Evolutionary conservation across 2,329 filamentous ascomycete species (phyloP).

Genomic region (Sarocladium kiliense): DNA sequence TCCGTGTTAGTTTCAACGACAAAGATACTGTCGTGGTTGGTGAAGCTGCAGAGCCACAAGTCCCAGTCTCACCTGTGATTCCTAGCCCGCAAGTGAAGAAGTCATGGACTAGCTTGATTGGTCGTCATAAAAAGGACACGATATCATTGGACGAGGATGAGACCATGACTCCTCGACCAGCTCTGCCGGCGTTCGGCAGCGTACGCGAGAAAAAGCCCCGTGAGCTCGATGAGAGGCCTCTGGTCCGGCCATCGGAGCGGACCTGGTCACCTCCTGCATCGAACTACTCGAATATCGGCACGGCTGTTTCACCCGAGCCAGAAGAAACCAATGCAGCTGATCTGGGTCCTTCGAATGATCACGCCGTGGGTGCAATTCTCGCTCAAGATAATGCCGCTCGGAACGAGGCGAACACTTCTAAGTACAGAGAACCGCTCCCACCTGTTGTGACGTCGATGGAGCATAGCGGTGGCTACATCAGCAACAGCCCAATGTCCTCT

Average conservation of each 20-base stretch:
- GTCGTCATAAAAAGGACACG: slow-evolving; percentile 45
- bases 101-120: slow-evolving; percentile 47
- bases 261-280: slow-evolving; percentile 20
- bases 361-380: slow-evolving; percentile 51
- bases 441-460: slow-evolving; percentile 68
- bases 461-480: slow-evolving; percentile 57
- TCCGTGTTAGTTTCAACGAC: slow-evolving; percentile 76
- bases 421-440: slow-evolving; percentile 60
- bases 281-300: slow-evolving; percentile 21
- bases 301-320: neutral
- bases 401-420: slow-evolving; percentile 51
- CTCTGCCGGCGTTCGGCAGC: slow-evolving; percentile 70
- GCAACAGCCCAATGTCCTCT: slow-evolving; percentile 41
- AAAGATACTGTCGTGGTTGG: slow-evolving; percentile 50
- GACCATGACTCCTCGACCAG: slow-evolving; percentile 69
- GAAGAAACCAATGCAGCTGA: slow-evolving; percentile 1
- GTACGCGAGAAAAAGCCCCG: slow-evolving; percentile 57
- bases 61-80: slow-evolving; percentile 31
- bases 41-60: slow-evolving; percentile 33
- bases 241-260: slow-evolving; percentile 48
- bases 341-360: slow-evolving; percentile 54
- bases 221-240: slow-evolving; percentile 49
- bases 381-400: slow-evolving; percentile 47
- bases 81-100: slow-evolving; percentile 33
- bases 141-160: slow-evolving; percentile 53